Evolutionary conservation across 2,329 filamentous ascomycete species (phyloP).

Genomic region (Exserohilum turcica): DNA sequence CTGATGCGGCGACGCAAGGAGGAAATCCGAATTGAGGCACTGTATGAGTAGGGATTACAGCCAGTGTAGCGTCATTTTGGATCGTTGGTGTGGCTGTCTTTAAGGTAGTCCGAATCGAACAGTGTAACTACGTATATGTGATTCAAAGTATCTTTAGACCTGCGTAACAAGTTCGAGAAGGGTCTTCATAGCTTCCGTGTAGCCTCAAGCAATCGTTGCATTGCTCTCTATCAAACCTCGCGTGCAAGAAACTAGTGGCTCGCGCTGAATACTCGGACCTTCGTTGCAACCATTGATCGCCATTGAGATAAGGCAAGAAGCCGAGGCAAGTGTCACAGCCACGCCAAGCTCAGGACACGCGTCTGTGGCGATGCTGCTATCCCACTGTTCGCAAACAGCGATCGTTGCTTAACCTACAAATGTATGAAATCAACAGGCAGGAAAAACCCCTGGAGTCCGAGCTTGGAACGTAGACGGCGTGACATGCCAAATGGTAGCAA

Average conservation of each 20-base stretch:
- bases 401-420: background rate
- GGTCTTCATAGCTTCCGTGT: background rate
- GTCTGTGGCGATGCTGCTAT: conserved; percentile 2
- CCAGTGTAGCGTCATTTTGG: background rate
- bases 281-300: conserved; percentile 2
- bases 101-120: background rate
- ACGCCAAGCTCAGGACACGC: background rate
- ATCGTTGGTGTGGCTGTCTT: background rate
- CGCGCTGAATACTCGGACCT: too few relatives aligned
- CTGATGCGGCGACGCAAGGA: conserved; percentile 2
- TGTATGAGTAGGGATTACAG: conserved; percentile 2
- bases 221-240: too few relatives aligned
- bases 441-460: background rate
- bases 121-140: background rate
- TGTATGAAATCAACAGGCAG: background rate
- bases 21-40: conserved; percentile 4
- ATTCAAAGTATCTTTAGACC: background rate
- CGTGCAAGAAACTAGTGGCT: too few relatives aligned
- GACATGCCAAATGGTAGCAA: background rate
- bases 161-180: background rate
- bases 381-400: background rate
- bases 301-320: conserved; percentile 1
- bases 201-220: conserved; percentile 4
- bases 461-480: background rate
- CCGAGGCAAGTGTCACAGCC: background rate